Evolutionary conservation across 768 basidiomycete genomes (phyloP).

Genomic region (Rickenella mellea): DNA sequence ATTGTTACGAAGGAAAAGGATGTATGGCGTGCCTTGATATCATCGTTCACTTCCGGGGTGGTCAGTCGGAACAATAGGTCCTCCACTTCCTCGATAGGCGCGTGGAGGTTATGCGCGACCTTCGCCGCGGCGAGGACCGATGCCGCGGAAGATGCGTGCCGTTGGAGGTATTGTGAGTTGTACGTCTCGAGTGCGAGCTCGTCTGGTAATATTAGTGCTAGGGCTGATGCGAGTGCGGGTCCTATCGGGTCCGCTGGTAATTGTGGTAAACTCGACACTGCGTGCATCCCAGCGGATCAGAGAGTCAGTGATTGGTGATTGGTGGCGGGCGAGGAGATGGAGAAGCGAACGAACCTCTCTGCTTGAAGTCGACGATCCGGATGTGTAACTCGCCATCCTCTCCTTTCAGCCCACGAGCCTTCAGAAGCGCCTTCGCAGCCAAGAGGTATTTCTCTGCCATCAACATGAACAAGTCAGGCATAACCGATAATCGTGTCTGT

Average conservation of each 20-base stretch:
- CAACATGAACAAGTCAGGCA: conserved; percentile 1
- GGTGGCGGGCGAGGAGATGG: neutral
- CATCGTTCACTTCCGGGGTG: conserved; percentile 30
- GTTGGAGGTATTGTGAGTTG: conserved; percentile 72
- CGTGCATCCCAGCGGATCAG: neutral
- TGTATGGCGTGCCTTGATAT: conserved; percentile 34
- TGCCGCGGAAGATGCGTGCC: conserved; percentile 35
- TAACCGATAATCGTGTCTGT: conserved; percentile 1
- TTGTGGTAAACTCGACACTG: conserved; percentile 38
- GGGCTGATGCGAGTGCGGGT: conserved; percentile 35
- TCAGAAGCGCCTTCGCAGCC: conserved; percentile 58
- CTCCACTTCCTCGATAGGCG: conserved; percentile 53
- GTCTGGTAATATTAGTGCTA: conserved; percentile 45
- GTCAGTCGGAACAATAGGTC: conserved; percentile 41
- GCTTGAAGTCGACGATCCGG: conserved; percentile 56
- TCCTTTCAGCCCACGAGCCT: conserved; percentile 42
- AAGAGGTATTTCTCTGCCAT: conserved; percentile 68
- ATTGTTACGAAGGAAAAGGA: neutral
- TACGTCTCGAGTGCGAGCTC: conserved; percentile 52
- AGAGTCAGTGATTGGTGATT: neutral
- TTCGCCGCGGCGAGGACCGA: conserved; percentile 59
- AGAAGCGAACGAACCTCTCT: conserved; percentile 30
- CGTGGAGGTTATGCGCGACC: conserved; percentile 36
- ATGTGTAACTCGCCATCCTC: conserved; percentile 62
- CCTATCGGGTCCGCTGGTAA: conserved; percentile 36